These are phyloP conservation scores for Leccinum broughii DNA, from an alignment of 768 basidiomycete species.

Conservation along the genomic window DNA sequence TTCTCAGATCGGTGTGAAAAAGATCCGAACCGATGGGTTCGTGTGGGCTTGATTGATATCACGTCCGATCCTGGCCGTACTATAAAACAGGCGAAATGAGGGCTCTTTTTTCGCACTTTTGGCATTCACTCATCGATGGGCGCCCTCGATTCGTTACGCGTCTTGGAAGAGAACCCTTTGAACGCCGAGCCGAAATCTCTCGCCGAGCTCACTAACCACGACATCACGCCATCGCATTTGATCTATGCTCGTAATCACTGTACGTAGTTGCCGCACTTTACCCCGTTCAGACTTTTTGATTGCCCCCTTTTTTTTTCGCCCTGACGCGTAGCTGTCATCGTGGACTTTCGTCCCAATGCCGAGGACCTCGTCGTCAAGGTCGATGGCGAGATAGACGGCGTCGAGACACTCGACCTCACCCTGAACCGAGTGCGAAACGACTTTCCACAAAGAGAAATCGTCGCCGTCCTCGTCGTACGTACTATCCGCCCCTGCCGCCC, in stretches of 20 bases:
- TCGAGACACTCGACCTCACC: constrained; percentile 20
- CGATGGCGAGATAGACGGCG: constrained; percentile 25
- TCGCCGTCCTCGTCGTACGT: constrained; percentile 58
- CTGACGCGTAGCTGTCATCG: constrained; percentile 27
- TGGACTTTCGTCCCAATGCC: constrained; percentile 18
- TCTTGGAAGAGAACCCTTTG: constrained; percentile 47
- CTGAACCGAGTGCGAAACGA: constrained; percentile 16
- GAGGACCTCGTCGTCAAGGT: constrained; percentile 29
- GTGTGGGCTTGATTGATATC: neutral
- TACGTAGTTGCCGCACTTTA: constrained; percentile 36
- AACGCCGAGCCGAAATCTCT: constrained; percentile 71
- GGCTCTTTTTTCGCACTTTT: neutral
- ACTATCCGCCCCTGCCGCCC: neutral
- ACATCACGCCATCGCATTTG: constrained; percentile 61
- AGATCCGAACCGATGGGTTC: neutral
- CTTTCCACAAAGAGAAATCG: constrained; percentile 33
- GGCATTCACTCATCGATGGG: constrained; percentile 19
- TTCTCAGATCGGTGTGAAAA: neutral
- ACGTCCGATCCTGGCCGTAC: neutral
- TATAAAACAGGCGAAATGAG: neutral
- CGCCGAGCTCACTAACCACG: constrained; percentile 45
- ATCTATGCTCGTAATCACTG: constrained; percentile 76
- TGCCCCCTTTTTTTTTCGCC: neutral
- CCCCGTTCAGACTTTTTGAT: constrained; percentile 3
- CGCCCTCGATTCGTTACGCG: constrained; percentile 12